Percentiles rank a stretch among this genome's conserved stretches.
These are phyloP conservation scores for Tuber melanosporum DNA, from an alignment of 495 filamentous ascomycete species.

Conservation along the genomic window DNA sequence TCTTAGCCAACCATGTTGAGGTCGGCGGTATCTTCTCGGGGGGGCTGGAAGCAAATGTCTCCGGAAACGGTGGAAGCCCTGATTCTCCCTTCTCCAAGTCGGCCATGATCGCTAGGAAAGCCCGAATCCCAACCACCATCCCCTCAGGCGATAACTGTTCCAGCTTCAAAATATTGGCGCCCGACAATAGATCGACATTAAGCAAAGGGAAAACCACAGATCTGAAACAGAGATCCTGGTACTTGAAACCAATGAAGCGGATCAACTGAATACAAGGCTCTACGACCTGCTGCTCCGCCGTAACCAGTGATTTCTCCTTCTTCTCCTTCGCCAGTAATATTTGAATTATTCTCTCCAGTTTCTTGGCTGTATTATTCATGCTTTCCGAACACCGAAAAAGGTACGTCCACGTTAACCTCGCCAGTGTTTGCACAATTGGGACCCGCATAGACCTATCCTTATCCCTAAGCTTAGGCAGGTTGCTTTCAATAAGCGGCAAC, in stretches of 20 bases:
- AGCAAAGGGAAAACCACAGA: slow-evolving; percentile 89
- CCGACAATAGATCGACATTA: slow-evolving; percentile 78
- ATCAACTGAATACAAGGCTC: slow-evolving; percentile 91
- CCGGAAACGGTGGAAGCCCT: slow-evolving; percentile 75
- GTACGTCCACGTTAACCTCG: slow-evolving; percentile 92
- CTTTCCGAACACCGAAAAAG: slow-evolving; percentile 75
- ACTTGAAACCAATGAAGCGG: slow-evolving; percentile 86
- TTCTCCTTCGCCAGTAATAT: slow-evolving; percentile 71
- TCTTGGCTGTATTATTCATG: slow-evolving; percentile 60
- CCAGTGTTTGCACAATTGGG: slow-evolving; percentile 80
- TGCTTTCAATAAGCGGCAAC: slow-evolving; percentile 67
- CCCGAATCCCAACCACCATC: slow-evolving; percentile 90
- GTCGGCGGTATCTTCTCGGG: slow-evolving; percentile 49
- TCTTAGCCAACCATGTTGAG: slow-evolving; percentile 50
- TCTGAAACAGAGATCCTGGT: slow-evolving; percentile 87
- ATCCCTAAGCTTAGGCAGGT: slow-evolving; percentile 76
- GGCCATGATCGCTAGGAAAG: slow-evolving; percentile 85
- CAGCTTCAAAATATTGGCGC: slow-evolving; percentile 71
- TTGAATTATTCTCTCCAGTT: slow-evolving; percentile 78
- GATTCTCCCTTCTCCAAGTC: slow-evolving; percentile 84
- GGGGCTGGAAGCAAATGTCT: slow-evolving; percentile 47
- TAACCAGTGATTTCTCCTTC: slow-evolving; percentile 56
- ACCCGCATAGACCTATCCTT: slow-evolving; percentile 76
- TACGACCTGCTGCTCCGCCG: slow-evolving; percentile 69
- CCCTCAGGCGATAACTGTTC: slow-evolving; percentile 93